Base-by-base conservation (phyloP, 345 rosid species). In the Iberis pinnata region DNA sequence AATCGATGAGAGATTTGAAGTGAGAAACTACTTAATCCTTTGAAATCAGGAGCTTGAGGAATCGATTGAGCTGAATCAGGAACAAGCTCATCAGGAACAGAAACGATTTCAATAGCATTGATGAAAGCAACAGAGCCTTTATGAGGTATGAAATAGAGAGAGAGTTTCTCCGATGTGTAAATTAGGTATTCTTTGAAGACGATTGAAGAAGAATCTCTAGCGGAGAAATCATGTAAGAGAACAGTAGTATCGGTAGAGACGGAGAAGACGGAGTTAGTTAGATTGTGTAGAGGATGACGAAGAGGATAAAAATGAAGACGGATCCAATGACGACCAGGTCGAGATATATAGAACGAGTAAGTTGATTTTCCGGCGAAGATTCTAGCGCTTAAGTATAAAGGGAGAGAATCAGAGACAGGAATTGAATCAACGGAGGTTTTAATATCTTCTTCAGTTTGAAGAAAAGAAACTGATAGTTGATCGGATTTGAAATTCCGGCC, bases 291-390 rank as follows among this genome's bases (percentile, higher is more conserved):
- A 14, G 80, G 79, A 60, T 87, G 83, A 37, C 76, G 69, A 20
- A 84, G 73, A 3, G 98, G 85, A 62, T 77, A 69, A 15, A 90
- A 84, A 60, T 90, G 75, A 63, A 90, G 90, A 9, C 86, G 90
- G 60, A 90, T 53, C 95, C 89, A 86, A 60, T 86, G 95, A 47
- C 74, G 64, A 0, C 95, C 95, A 0, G 73, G 76, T 4, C 64
- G 70, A 16, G 82, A 60, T 18, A 84, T 56, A 52, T 26, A 63
- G 52, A 90, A 72, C 1, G 74, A 67, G 57, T 80, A 84, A 4
- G 35, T 69, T 0, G 92, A 73, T 17, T 63, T 73, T 0, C 54
- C 61, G 9, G 67, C 31, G 54, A 90, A 82, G 29, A 90, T 77
- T 45, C 95, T 60, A 0, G 76, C 84, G 1, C 73, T 65, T 6